Percentiles rank a stretch among this genome's conserved stretches.
Conservation (phyloP, 345 rosid species). For the Angophora floribunda region DNA sequence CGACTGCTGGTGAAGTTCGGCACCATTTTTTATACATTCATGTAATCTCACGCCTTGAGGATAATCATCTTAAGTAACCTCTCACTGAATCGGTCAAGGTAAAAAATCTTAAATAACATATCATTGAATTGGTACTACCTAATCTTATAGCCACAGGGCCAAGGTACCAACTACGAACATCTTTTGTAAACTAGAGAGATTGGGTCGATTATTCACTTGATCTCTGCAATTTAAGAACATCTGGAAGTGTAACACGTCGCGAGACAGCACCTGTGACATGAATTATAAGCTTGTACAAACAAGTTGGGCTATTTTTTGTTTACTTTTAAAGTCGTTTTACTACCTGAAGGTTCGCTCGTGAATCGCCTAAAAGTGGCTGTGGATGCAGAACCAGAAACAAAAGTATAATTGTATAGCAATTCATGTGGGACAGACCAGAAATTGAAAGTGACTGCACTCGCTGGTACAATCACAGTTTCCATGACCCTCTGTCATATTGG, state of each 20-base stretch:
- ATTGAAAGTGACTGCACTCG: background rate
- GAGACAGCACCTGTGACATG: background rate
- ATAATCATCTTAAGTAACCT: background rate
- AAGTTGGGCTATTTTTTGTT: fast-evolving
- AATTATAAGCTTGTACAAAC: background rate
- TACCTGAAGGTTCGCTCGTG: fast-evolving
- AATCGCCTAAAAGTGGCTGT: background rate
- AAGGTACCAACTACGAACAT: background rate
- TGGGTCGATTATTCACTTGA: background rate
- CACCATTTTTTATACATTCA: background rate
- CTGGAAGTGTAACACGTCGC: fast-evolving
- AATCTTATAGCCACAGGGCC: background rate
- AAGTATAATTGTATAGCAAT: background rate
- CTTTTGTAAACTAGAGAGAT: background rate
- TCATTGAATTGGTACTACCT: background rate
- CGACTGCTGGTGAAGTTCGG: background rate
- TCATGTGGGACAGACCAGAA: background rate
- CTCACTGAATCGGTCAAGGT: background rate
- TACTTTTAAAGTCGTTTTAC: background rate
- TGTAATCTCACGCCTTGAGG: background rate
- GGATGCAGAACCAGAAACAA: background rate
- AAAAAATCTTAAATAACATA: background rate
- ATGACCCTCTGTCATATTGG: background rate
- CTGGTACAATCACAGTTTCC: background rate
- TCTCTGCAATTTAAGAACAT: background rate